Conservation (phyloP, 768 basidiomycete genomes). For the Lenzites betulinus region DNA sequence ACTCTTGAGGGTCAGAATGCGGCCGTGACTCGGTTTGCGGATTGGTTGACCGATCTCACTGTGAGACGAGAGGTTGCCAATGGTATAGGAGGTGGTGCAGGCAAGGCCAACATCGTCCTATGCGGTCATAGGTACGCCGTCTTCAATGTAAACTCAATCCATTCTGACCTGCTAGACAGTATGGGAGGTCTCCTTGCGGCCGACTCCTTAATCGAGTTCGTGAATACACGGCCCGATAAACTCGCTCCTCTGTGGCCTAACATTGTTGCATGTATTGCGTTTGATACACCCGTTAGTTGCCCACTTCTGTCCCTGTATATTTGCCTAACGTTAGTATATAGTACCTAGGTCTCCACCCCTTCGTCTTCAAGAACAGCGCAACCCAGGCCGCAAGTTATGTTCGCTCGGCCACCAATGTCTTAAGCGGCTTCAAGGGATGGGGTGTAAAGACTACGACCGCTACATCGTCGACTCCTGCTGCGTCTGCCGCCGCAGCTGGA, state of each 20-base stretch:
- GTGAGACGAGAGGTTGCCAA: slow-evolving; percentile 82
- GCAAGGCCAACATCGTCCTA: slow-evolving; percentile 73
- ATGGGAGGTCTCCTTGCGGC: slow-evolving; percentile 94
- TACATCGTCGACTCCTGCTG: slow-evolving; percentile 28
- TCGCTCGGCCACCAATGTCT: slow-evolving; percentile 58
- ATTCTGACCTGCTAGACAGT: slow-evolving; percentile 41
- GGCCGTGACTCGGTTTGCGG: slow-evolving; percentile 83
- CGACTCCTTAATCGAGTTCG: slow-evolving; percentile 77
- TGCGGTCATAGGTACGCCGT: slow-evolving; percentile 80
- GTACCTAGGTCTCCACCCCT: slow-evolving; percentile 88
- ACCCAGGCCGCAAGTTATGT: slow-evolving; percentile 75
- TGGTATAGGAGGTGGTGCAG: slow-evolving; percentile 74
- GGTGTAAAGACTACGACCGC: slow-evolving; percentile 24
- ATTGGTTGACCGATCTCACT: slow-evolving; percentile 89
- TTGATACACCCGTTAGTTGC: slow-evolving; percentile 85
- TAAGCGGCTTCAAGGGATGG: slow-evolving; percentile 52
- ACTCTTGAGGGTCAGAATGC: slow-evolving; percentile 51
- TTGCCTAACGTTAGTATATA: slow-evolving; percentile 33
- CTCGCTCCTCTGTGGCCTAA: slow-evolving; percentile 81
- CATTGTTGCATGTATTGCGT: slow-evolving; percentile 82
- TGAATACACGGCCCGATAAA: slow-evolving; percentile 63
- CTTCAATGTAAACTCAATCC: too few relatives aligned
- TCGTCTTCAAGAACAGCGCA: slow-evolving; percentile 81
- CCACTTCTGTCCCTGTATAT: background rate
- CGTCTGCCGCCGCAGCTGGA: slow-evolving; percentile 12